Evolutionary conservation across 164 flowering plant genomes (phyloP), one percentile per base, ranked within the genome.

Genomic region (Protea cynaroides): DNA sequence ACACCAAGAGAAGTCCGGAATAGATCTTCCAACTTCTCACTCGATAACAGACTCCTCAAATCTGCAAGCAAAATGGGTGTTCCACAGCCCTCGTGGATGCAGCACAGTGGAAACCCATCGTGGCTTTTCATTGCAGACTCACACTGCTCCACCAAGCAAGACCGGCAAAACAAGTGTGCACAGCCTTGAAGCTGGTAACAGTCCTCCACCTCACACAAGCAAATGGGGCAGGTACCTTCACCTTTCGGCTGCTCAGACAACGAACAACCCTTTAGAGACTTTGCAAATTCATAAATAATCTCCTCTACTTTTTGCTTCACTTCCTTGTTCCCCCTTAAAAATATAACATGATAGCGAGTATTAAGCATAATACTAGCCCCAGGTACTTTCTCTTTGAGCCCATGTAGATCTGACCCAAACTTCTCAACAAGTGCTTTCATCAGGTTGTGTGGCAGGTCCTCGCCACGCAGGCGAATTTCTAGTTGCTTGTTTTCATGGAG

Each of bases 121-220:
- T 47, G 79, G 73, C 72, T 83, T 71, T 62, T 86, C 8, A 83
- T 86, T 15, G 96, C 87, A 47, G 95, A 86, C 59, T 95, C 95
- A 19, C 79, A 82, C 74, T 92, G 99, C 68, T 90, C 98, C 23
- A 90, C 70, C 66, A 95, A 72, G 69, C 99, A 95, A 2, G 29
- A 56, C 25, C 85, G 67, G 58, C 99, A 95, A 72, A 88, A 88
- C 15, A 43, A 46, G 61, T 95, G 98, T 1, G 57, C 61, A 71
- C 99, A 92, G 51, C 69, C 82, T 71, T 87, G 96, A 0, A 95
- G 93, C 69, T 53, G 73, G 80, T 75, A 84, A 10, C 70, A 59
- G 23, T 92, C 97, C 57, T 95, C 99, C 47, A 87, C 72, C 63
- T 87, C 92, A 66, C 96, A 87, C 65, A 95, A 69, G 79, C 99